Conservation (phyloP, 306 rosid species). For the Cicer judaicum region DNA sequence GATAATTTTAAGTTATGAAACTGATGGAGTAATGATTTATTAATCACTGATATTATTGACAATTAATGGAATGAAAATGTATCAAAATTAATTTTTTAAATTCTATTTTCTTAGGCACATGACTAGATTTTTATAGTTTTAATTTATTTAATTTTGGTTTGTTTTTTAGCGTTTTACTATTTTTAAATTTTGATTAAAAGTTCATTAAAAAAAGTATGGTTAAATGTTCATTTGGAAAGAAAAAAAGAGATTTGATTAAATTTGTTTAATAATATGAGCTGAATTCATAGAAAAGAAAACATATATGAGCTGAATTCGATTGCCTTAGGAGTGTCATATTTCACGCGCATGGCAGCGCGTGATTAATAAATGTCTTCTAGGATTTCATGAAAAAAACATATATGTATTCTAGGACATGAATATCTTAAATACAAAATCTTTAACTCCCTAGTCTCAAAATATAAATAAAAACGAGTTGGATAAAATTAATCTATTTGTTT, state of each 20-base stretch:
- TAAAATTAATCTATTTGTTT: too few species aligned
- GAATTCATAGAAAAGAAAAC: too few species aligned
- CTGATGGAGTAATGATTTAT: conserved; percentile 6
- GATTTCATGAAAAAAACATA: too few species aligned
- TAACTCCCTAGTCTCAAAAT: too few species aligned
- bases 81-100: background rate
- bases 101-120: background rate
- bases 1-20: conserved; percentile 4
- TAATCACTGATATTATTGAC: conserved; percentile 21
- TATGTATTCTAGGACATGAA: too few species aligned
- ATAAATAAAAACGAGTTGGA: too few species aligned
- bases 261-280: background rate
- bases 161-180: background rate
- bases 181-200: background rate
- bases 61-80: too few species aligned
- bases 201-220: background rate
- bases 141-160: background rate
- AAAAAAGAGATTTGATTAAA: background rate
- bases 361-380: background rate
- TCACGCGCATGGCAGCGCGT: background rate
- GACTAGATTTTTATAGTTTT: background rate
- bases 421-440: too few species aligned
- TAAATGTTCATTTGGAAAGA: background rate
- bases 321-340: background rate
- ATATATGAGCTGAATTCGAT: background rate